Percentiles rank a stretch among this genome's conserved stretches.
Evolutionary conservation across 2,329 filamentous ascomycete species (phyloP).

Genomic region (Alternaria novae-zelandiae): DNA sequence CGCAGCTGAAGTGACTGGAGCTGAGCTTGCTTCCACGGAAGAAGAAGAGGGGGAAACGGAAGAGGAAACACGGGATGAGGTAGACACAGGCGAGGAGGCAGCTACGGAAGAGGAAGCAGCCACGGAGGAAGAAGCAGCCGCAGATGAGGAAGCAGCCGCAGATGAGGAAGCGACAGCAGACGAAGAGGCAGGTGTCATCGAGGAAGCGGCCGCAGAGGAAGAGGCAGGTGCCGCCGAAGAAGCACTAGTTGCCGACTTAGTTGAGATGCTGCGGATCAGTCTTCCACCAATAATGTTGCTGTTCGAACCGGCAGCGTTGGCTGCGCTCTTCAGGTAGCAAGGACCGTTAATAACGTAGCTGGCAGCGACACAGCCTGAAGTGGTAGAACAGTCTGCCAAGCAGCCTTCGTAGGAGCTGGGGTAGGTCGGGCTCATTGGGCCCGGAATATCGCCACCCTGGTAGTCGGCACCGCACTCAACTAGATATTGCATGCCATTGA

Average conservation of each 20-base stretch:
- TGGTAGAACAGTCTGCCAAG: constrained; percentile 21
- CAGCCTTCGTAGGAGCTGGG: constrained; percentile 23
- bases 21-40: not conserved
- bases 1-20: not conserved
- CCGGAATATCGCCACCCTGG: constrained; percentile 1
- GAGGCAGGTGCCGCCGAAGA: not conserved
- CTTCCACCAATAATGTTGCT: constrained; percentile 23
- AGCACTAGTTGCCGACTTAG: not conserved
- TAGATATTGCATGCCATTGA: constrained; percentile 1
- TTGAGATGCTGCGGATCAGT: constrained; percentile 4
- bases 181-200: not conserved
- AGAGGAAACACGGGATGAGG: not conserved
- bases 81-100: not conserved
- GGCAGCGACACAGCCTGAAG: constrained; percentile 24
- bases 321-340: constrained; percentile 27
- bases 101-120: not conserved
- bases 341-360: constrained; percentile 21
- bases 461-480: constrained; percentile 20
- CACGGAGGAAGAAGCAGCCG: not conserved
- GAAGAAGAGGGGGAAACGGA: not conserved
- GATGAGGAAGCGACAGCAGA: not conserved
- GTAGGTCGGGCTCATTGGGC: constrained; percentile 8
- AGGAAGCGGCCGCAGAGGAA: not conserved
- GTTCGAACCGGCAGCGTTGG: constrained; percentile 1
- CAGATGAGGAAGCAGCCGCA: not conserved